Conservation (phyloP, 352 stramenopile genomes). For the Globisporangium ultimum region DNA sequence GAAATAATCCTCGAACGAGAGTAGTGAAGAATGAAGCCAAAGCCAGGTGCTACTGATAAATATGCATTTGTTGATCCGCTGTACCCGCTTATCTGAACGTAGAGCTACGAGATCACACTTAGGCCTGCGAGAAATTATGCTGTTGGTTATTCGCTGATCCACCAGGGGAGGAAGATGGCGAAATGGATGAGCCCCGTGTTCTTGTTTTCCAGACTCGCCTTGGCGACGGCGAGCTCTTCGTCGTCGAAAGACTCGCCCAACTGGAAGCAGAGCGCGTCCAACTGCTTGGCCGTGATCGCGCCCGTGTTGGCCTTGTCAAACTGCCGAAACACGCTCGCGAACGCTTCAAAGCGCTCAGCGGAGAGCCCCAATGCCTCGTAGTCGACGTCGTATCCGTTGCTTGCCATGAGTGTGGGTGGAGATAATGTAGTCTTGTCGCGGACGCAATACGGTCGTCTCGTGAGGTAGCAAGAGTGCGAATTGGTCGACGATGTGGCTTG, state of each 20-base stretch:
- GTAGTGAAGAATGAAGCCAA: background rate
- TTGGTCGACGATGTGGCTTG: too few species aligned
- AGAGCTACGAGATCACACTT: too few species aligned
- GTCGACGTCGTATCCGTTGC: slow-evolving; percentile 39
- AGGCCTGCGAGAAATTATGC: too few species aligned
- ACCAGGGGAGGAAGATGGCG: slow-evolving; percentile 58
- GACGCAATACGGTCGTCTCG: too few species aligned
- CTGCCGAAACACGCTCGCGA: slow-evolving; percentile 46
- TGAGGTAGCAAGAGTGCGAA: too few species aligned
- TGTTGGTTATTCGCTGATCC: slow-evolving; percentile 40
- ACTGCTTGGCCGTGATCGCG: slow-evolving; percentile 47
- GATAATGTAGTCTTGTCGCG: too few species aligned
- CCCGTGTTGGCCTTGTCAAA: slow-evolving; percentile 48
- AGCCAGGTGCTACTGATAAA: background rate
- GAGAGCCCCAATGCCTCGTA: slow-evolving; percentile 44
- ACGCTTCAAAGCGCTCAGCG: slow-evolving; percentile 50
- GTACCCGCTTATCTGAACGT: too few species aligned
- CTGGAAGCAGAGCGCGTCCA: slow-evolving; percentile 57
- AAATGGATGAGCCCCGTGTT: slow-evolving; percentile 64
- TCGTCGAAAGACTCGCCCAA: slow-evolving; percentile 56
- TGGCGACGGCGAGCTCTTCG: slow-evolving; percentile 48
- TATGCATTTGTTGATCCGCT: too few species aligned
- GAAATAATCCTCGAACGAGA: slow-evolving; percentile 12
- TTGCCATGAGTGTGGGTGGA: background rate
- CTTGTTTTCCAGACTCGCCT: slow-evolving; percentile 43